phyloP scores from a whole-genome alignment of 495 filamentous ascomycete genomes.

The Acidiella bohemica region DNA sequence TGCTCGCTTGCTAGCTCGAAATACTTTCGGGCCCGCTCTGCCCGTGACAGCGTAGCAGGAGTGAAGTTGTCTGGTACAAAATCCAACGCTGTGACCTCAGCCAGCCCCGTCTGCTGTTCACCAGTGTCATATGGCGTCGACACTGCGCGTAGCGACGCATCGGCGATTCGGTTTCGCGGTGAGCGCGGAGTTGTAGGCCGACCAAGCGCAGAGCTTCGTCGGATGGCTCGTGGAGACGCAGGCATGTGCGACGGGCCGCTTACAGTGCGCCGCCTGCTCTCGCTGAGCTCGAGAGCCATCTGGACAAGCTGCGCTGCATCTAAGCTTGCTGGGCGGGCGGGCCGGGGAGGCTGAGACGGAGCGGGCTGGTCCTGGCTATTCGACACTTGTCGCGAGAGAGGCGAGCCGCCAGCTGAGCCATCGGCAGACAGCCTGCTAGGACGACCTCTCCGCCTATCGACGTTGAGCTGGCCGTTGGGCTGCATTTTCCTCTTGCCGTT shows the following conservation, averaged over 20 bases:
- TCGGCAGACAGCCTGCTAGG: conserved; percentile 6
- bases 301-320: conserved; percentile 82
- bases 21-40: conserved; percentile 62
- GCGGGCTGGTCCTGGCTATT: background rate
- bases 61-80: conserved; percentile 22
- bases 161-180: conserved; percentile 1
- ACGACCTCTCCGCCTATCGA: conserved; percentile 9
- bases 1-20: conserved; percentile 74
- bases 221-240: conserved; percentile 15
- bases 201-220: conserved; percentile 5
- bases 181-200: background rate
- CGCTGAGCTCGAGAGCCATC: conserved; percentile 76
- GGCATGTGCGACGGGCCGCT: conserved; percentile 22
- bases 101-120: background rate
- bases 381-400: conserved; percentile 21
- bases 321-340: conserved; percentile 16
- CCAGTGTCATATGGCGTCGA: background rate
- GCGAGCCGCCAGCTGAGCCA: conserved; percentile 17
- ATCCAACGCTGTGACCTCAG: background rate
- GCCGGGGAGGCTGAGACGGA: no score
- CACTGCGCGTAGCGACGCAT: background rate
- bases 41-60: conserved; percentile 59
- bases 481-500: conserved; percentile 18
- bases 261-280: conserved; percentile 52
- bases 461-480: conserved; percentile 9